phyloP scores from a whole-genome alignment of 75 land plant species.

The Cryptomeria japonica region DNA sequence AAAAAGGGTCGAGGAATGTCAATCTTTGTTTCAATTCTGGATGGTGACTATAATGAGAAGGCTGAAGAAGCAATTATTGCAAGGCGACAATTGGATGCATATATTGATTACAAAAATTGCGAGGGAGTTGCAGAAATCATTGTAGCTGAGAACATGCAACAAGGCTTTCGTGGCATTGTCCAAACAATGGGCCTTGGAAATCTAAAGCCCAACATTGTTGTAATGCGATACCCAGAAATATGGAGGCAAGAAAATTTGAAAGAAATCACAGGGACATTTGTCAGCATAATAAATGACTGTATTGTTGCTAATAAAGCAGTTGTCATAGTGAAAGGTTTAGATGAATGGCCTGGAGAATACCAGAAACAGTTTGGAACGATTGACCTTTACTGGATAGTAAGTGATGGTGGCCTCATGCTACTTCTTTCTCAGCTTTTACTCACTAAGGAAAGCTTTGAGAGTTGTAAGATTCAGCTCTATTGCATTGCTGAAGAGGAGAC shows the following conservation, averaged over 20 bases:
- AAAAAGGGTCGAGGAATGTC: slow-evolving; percentile 99
- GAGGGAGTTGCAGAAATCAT: slow-evolving; percentile 99
- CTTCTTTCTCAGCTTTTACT: slow-evolving; percentile 94
- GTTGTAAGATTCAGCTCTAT: slow-evolving; percentile 98
- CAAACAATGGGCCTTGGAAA: slow-evolving; percentile 99
- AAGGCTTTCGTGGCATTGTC: slow-evolving; percentile 92
- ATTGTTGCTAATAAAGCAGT: slow-evolving; percentile 98
- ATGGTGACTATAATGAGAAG: slow-evolving; percentile 90
- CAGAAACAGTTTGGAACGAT: slow-evolving; percentile 97
- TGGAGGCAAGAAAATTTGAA: slow-evolving; percentile 93
- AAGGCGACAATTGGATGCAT: slow-evolving; percentile 73
- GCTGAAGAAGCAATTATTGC: slow-evolving; percentile 92
- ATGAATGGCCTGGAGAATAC: slow-evolving; percentile 98
- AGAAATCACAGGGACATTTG: slow-evolving; percentile 81
- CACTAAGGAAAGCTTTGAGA: slow-evolving; percentile 94
- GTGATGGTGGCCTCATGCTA: slow-evolving; percentile 99
- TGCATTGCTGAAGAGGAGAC: slow-evolving; percentile 98
- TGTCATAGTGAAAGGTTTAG: slow-evolving; percentile 97
- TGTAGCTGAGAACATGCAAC: slow-evolving; percentile 82
- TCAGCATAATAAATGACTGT: slow-evolving; percentile 96
- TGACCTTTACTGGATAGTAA: slow-evolving; percentile 97
- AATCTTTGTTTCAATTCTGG: slow-evolving; percentile 90
- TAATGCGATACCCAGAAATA: slow-evolving; percentile 99
- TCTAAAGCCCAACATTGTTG: slow-evolving; percentile 96
- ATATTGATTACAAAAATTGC: slow-evolving; percentile 93